Evolutionary conservation across 768 basidiomycete genomes (phyloP), one percentile per base, ranked within the genome.

Genomic region (Leccinellum rugosiceps): DNA sequence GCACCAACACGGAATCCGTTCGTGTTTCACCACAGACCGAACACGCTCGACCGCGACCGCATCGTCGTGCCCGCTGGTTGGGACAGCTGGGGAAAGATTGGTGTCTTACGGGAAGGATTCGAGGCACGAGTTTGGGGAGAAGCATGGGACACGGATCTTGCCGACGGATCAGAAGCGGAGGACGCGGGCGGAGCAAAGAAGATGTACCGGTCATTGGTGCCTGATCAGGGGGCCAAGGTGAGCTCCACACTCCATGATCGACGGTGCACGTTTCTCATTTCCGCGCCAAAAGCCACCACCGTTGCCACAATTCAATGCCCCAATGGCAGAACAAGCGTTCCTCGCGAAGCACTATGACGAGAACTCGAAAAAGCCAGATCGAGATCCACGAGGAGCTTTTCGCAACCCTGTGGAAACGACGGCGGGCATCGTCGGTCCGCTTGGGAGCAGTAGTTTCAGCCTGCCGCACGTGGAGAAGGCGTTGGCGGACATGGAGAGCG

Each of bases 41-140:
- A 98, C 68, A 88, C 91, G 0, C 77, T 98, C 47, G 97, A 98
- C 69, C 85, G 97, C 31, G 95, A 98, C 66, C 87, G 84, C 13
- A 88, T 98, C 52, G 83, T 97, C 45, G 86, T 98, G 6, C 97
- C 96, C 1, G 83, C 92, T 2, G 97, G 97, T 1, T 99, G 97
- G 97, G 97, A 98, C 68, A 92, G 90, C 63, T 97, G 93, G 91
- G 94, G 95, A 0, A 98, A 98, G 77, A 96, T 98, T 56, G 78
- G 81, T 3, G 88, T 98, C 1, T 75, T 98, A 54, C 76, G 94
- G 55, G 97, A 98, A 41, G 91, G 91, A 1, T 99, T 98, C 64
- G 94, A 97, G 53, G 85, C 90, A 1, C 86, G 84, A 58, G 67
- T 77, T 48, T 90, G 87, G 85, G 88, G 86, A 4, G 88, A 90